Conservation (phyloP, 306 rosid genomes). For the Gastrolobium villosum region DNA sequence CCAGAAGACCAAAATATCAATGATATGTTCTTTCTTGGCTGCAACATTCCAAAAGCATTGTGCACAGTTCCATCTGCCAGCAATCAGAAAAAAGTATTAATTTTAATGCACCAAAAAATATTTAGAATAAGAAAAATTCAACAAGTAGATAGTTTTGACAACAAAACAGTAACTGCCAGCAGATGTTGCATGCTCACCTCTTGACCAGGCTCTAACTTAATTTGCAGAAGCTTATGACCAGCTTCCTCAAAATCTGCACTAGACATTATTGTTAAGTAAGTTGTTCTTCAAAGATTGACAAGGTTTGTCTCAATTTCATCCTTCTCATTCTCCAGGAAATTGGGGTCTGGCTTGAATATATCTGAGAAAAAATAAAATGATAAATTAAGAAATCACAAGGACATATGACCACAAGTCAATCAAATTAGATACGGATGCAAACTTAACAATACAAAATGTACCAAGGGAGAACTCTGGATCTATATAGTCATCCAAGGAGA, state of each 20-base stretch:
- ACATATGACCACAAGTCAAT: slow-evolving; percentile 21
- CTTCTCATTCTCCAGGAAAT: slow-evolving; percentile 80
- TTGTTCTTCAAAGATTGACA: slow-evolving; percentile 88
- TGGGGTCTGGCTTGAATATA: slow-evolving; percentile 82
- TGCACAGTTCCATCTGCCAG: slow-evolving; percentile 80
- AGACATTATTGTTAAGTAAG: slow-evolving; percentile 93
- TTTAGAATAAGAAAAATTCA: slow-evolving; percentile 2
- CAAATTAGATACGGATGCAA: slow-evolving; percentile 26
- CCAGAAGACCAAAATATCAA: slow-evolving; percentile 88
- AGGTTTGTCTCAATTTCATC: slow-evolving; percentile 97
- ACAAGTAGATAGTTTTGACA: slow-evolving; percentile 11
- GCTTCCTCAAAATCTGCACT: slow-evolving; percentile 99
- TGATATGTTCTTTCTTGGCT: slow-evolving; percentile 92
- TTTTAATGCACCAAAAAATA: not conserved
- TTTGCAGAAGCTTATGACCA: slow-evolving; percentile 94
- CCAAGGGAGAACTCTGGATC: slow-evolving; percentile 59
- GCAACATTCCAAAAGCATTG: slow-evolving; percentile 92
- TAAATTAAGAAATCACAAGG: slow-evolving; percentile 29
- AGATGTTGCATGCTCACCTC: slow-evolving; percentile 67
- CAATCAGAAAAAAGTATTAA: slow-evolving; percentile 36
- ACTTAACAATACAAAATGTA: slow-evolving; percentile 25
- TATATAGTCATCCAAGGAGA: slow-evolving; percentile 58
- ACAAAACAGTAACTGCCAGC: slow-evolving; percentile 32
- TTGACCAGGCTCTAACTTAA: slow-evolving; percentile 97
- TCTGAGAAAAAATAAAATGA: slow-evolving; percentile 55